A percentile compares a stretch with the other conserved stretches of the same genome.
Evolutionary conservation across 345 rosid species (phyloP).

Genomic region (Ricinus communis): DNA sequence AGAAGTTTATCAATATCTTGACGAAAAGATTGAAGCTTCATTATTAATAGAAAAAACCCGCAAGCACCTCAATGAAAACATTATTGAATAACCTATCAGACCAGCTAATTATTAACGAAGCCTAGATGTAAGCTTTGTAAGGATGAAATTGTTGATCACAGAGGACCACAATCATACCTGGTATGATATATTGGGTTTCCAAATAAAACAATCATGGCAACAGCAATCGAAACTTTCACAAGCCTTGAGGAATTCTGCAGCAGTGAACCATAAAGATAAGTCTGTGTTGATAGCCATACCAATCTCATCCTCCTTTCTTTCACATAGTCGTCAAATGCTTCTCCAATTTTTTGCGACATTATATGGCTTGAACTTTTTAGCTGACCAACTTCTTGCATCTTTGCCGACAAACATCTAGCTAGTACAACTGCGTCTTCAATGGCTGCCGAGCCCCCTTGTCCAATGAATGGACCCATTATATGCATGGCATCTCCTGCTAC

Average conservation of each 20-base stretch:
- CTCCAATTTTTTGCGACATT: conserved; percentile 15
- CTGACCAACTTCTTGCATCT: conserved; percentile 11
- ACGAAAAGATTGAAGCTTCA: too few species aligned
- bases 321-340: conserved; percentile 39
- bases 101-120: too few species aligned
- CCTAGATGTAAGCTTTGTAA: too few species aligned
- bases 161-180: background rate
- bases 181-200: background rate
- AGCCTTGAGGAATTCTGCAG: background rate
- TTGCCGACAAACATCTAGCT: conserved; percentile 43
- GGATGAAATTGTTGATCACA: background rate
- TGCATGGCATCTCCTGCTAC: conserved; percentile 61
- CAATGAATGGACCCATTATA: conserved; percentile 51
- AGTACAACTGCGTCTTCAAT: conserved; percentile 57
- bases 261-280: too few species aligned
- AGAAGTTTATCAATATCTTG: too few species aligned
- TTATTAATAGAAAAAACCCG: too few species aligned
- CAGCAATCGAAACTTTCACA: background rate
- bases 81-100: too few species aligned
- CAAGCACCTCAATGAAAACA: too few species aligned
- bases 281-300: too few species aligned
- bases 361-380: background rate
- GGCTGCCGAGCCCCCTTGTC: conserved; percentile 50
- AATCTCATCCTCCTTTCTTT: conserved; percentile 35
- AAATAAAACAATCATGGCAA: background rate